Conservation (phyloP, 257 asterid genomes). For the Solanum peruvianum region DNA sequence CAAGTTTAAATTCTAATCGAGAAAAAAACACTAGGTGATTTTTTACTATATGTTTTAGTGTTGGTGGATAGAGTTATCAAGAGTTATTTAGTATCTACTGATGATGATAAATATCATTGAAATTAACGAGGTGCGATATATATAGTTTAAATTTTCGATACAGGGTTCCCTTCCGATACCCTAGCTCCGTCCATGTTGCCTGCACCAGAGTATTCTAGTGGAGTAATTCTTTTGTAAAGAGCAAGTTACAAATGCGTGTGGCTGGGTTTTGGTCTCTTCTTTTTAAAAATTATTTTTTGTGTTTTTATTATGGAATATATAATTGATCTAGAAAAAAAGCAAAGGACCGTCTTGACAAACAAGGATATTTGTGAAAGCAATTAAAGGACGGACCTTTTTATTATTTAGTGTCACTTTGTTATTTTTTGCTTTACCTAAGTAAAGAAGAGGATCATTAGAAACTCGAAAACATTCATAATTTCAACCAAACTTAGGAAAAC, state of each 20-base stretch:
- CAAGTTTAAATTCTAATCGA: neutral
- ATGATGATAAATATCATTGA: fast-evolving
- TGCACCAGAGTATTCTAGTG: neutral
- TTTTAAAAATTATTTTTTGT: constrained; percentile 27
- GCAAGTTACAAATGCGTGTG: constrained; percentile 27
- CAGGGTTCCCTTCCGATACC: neutral
- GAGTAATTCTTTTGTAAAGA: constrained; percentile 26
- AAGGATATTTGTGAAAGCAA: constrained; percentile 33
- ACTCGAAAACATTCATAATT: neutral
- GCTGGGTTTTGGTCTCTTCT: constrained; percentile 32
- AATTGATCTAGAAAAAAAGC: neutral
- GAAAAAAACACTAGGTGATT: no score
- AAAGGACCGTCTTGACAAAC: constrained; percentile 13
- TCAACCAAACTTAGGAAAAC: constrained; percentile 10
- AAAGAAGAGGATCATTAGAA: constrained; percentile 18
- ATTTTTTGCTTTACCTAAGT: constrained; percentile 22
- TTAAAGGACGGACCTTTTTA: constrained; percentile 33
- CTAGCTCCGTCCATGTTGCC: neutral
- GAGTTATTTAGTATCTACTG: neutral
- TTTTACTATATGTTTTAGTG: no score
- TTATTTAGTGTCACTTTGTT: constrained; percentile 24
- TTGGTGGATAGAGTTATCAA: neutral
- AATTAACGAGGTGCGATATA: neutral
- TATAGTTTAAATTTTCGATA: neutral
- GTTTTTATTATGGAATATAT: neutral